Conservation (phyloP, 768 basidiomycete species). For the Tylopilus vinaceipallidus region DNA sequence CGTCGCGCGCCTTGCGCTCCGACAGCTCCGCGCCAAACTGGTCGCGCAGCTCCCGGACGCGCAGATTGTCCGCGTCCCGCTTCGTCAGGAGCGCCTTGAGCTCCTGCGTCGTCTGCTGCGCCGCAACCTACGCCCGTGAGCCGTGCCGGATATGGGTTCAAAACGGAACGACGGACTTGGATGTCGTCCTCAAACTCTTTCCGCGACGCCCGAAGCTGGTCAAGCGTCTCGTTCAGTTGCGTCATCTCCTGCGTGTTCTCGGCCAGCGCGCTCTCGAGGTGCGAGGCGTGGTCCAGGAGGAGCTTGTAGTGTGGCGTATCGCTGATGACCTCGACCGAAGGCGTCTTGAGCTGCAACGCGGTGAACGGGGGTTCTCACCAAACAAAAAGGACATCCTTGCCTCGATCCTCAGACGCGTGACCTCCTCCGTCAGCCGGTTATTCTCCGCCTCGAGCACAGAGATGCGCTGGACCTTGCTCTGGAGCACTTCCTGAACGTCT, state of each 20-base stretch:
- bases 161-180: constrained; percentile 44
- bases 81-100: constrained; percentile 57
- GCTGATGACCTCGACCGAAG: constrained; percentile 43
- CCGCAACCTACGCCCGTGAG: constrained; percentile 38
- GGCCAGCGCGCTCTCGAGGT: constrained; percentile 40
- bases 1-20: constrained; percentile 68
- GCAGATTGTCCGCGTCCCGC: constrained; percentile 62
- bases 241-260: constrained; percentile 40
- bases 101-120: constrained; percentile 58
- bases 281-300: constrained; percentile 53
- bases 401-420: constrained; percentile 44
- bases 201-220: constrained; percentile 37
- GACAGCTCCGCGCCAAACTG: constrained; percentile 59
- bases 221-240: constrained; percentile 45
- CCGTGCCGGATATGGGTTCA: too few species aligned
- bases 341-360: constrained; percentile 43
- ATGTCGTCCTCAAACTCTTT: constrained; percentile 46
- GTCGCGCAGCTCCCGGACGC: constrained; percentile 73
- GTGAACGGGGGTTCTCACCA: too few species aligned
- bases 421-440: constrained; percentile 43
- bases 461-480: constrained; percentile 41
- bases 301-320: constrained; percentile 55
- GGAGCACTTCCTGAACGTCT: constrained; percentile 29
- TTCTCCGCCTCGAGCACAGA: constrained; percentile 47
- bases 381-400: constrained; percentile 32